Percentiles rank a stretch among this genome's conserved stretches.
These are phyloP conservation scores for Rhizodiscina lignyota DNA, from an alignment of 495 filamentous ascomycete species.

Conservation along the genomic window DNA sequence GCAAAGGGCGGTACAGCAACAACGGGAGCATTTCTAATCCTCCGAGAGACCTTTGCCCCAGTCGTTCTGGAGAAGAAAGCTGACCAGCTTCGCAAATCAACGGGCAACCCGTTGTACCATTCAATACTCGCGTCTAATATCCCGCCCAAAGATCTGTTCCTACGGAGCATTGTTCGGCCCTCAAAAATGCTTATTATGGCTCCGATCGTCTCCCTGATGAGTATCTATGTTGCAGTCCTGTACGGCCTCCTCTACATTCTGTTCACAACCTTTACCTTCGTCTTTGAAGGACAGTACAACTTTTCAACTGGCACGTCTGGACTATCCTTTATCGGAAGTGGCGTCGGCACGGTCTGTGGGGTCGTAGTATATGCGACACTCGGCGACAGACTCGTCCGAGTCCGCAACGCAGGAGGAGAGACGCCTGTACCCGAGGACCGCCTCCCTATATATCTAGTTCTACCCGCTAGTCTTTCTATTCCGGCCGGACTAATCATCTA, in stretches of 20 bases:
- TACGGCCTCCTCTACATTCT: constrained; percentile 24
- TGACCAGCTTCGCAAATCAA: constrained; percentile 18
- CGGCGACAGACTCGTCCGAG: constrained; percentile 15
- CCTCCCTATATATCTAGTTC: constrained; percentile 17
- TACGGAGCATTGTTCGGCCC: constrained; percentile 16
- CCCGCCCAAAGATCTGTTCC: constrained; percentile 14
- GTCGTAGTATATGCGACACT: constrained; percentile 14
- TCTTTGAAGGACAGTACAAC: constrained; percentile 23
- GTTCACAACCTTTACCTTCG: constrained; percentile 25
- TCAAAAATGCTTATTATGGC: constrained; percentile 23
- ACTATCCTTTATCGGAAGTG: constrained; percentile 19
- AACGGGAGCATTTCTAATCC: constrained; percentile 5
- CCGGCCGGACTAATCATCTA: constrained; percentile 22
- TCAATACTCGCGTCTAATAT: constrained; percentile 16
- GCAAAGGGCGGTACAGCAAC: constrained; percentile 17
- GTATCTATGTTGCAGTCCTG: constrained; percentile 18
- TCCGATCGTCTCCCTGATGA: constrained; percentile 22
- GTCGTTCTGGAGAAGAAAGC: constrained; percentile 19
- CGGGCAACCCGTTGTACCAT: constrained; percentile 16
- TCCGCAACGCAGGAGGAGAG: constrained; percentile 14
- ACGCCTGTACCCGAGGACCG: constrained; percentile 21
- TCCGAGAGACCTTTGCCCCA: constrained; percentile 20
- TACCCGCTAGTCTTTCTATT: constrained; percentile 16
- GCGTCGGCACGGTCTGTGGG: constrained; percentile 20
- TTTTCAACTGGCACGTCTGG: constrained; percentile 19